Evolutionary conservation across 192 early-diverging fungal species (phyloP).

Genomic region (Coemansia sp.): DNA sequence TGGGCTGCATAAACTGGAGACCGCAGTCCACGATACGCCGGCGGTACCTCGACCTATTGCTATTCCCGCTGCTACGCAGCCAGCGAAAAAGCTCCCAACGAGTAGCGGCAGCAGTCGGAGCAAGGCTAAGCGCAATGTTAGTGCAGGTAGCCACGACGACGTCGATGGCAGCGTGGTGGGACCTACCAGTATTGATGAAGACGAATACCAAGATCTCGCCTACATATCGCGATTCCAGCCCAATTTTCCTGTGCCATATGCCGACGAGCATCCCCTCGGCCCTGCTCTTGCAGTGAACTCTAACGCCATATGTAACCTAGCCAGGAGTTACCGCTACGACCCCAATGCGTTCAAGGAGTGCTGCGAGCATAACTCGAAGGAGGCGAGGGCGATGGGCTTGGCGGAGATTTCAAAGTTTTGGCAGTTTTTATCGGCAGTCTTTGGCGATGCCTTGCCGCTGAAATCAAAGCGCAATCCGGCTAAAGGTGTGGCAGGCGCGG

Average conservation of each 20-base stretch:
- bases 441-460: conserved; percentile 46
- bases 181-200: background rate
- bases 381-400: conserved; percentile 20
- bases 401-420: conserved; percentile 45
- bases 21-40: background rate
- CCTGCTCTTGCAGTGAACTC: conserved; percentile 17
- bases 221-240: conserved; percentile 27
- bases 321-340: conserved; percentile 52
- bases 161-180: background rate
- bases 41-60: background rate
- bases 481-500: background rate
- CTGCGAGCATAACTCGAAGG: conserved; percentile 34
- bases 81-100: background rate
- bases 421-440: conserved; percentile 39
- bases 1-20: conserved; percentile 5
- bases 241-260: conserved; percentile 40
- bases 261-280: conserved; percentile 47
- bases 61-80: background rate
- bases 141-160: background rate
- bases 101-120: conserved; percentile 5
- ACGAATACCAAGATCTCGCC: background rate
- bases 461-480: conserved; percentile 17
- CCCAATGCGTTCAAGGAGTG: conserved; percentile 32
- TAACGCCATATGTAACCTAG: conserved; percentile 30
- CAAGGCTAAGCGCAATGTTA: conserved; percentile 6